phyloP scores from a whole-genome alignment of 305 asterid species.

The Salvia sclarea region DNA sequence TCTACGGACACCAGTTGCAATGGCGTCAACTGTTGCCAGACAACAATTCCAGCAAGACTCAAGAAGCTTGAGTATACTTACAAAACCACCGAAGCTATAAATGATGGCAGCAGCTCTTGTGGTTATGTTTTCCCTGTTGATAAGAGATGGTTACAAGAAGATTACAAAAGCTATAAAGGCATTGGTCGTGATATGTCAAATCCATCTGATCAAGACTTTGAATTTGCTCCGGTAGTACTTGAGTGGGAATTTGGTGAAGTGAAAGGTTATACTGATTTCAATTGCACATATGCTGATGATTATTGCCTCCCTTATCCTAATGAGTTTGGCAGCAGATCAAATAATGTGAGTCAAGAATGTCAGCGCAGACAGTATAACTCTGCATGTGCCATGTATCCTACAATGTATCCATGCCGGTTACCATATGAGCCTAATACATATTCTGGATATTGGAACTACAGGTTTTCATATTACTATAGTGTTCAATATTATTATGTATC shows the following conservation, averaged over 20 bases:
- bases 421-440: too few relatives aligned
- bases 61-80: slow-evolving; percentile 19
- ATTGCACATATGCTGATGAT: background rate
- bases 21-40: slow-evolving; percentile 38
- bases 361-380: background rate
- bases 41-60: slow-evolving; percentile 3
- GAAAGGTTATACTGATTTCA: background rate
- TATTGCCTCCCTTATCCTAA: background rate
- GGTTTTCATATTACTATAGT: background rate
- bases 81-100: background rate
- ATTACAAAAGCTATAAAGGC: background rate
- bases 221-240: slow-evolving; percentile 28
- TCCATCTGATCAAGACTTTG: background rate
- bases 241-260: slow-evolving; percentile 31
- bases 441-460: too few relatives aligned
- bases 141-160: background rate
- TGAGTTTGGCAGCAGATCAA: background rate
- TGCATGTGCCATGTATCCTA: background rate
- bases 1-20: slow-evolving; percentile 10
- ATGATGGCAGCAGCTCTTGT: slow-evolving; percentile 14
- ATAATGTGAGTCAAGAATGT: background rate
- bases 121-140: slow-evolving; percentile 34
- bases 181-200: too few relatives aligned
- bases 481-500: background rate
- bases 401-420: too few relatives aligned